Conservation (phyloP, 257 asterid species). For the Osmanthus fragrans region DNA sequence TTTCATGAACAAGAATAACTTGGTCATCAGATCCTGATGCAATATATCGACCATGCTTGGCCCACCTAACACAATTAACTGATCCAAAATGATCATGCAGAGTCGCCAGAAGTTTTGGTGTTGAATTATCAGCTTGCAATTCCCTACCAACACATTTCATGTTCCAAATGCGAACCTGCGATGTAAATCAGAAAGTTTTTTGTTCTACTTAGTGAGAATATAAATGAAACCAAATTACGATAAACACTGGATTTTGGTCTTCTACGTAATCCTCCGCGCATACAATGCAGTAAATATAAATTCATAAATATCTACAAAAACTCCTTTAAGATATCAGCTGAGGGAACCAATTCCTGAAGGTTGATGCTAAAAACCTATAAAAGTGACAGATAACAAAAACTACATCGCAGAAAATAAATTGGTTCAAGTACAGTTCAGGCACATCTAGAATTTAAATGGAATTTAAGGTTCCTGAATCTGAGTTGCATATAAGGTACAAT, state of each 20-base stretch:
- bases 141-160: slow-evolving; percentile 79
- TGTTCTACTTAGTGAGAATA: neutral
- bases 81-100: slow-evolving; percentile 97
- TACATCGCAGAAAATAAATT: neutral
- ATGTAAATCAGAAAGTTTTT: slow-evolving; percentile 20
- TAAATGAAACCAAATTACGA: neutral
- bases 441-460: neutral
- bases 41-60: slow-evolving; percentile 85
- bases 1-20: slow-evolving; percentile 90
- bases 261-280: neutral
- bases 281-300: neutral
- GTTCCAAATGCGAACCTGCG: slow-evolving; percentile 97
- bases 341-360: neutral
- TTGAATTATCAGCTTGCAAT: slow-evolving; percentile 52
- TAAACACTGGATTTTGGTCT: neutral
- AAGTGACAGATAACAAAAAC: neutral
- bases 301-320: neutral
- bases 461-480: neutral
- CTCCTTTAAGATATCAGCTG: neutral
- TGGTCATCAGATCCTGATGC: slow-evolving; percentile 99
- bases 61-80: slow-evolving; percentile 99
- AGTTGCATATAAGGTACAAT: neutral
- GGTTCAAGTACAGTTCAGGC: neutral
- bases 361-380: no score
- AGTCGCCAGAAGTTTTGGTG: slow-evolving; percentile 85